Conservation (phyloP, 805 yeast species). For the Saturnispora ahearnii region DNA sequence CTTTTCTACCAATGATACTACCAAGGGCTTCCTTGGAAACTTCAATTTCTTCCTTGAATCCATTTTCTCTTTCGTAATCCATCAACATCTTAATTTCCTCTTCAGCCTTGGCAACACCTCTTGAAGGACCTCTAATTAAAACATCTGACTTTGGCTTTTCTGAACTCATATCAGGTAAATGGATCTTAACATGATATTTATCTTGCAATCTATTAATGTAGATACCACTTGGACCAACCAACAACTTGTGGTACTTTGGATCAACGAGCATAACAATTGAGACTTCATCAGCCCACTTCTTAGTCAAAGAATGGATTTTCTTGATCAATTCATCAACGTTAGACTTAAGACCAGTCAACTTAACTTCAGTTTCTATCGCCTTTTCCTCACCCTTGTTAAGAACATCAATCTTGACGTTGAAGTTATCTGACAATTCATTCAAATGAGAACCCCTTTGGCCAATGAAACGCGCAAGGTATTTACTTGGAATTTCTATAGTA, state of each 20-base stretch:
- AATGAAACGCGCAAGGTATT: slow-evolving; percentile 67
- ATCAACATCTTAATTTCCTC: slow-evolving; percentile 77
- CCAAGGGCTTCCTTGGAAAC: slow-evolving; percentile 74
- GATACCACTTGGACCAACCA: slow-evolving; percentile 78
- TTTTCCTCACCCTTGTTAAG: slow-evolving; percentile 40
- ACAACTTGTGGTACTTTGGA: slow-evolving; percentile 63
- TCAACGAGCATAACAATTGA: slow-evolving; percentile 62
- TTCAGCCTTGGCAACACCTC: slow-evolving; percentile 74
- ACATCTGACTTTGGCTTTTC: slow-evolving; percentile 51
- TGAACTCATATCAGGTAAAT: slow-evolving; percentile 54
- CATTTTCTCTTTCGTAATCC: slow-evolving; percentile 81
- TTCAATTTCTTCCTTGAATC: slow-evolving; percentile 50
- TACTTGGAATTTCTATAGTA: slow-evolving; percentile 53
- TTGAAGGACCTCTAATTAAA: slow-evolving; percentile 78
- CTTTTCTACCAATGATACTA: slow-evolving; percentile 81
- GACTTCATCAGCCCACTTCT: slow-evolving; percentile 76
- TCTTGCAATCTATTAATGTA: slow-evolving; percentile 80
- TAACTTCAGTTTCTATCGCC: slow-evolving; percentile 38
- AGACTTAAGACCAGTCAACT: slow-evolving; percentile 66
- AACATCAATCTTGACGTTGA: slow-evolving; percentile 68
- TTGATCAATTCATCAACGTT: slow-evolving; percentile 66
- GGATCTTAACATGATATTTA: slow-evolving; percentile 72
- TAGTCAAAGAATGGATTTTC: slow-evolving; percentile 48
- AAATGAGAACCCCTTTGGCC: slow-evolving; percentile 83
- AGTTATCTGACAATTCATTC: slow-evolving; percentile 59